Evolutionary conservation across 371 early-diverging fungal genomes (phyloP).

Genomic region (Mortierella sp.): DNA sequence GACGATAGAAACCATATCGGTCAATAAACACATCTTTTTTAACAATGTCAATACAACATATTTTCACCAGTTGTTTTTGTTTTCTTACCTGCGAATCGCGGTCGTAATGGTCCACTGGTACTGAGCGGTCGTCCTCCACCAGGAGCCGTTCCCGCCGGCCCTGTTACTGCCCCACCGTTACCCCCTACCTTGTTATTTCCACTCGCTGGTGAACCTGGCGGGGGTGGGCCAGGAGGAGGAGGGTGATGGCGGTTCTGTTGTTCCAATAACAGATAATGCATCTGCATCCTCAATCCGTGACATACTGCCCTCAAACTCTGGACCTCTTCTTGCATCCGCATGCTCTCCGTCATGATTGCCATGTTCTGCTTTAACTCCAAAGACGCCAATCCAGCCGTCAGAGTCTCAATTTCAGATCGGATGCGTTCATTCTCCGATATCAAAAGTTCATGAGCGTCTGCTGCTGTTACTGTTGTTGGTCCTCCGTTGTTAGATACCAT

Average conservation of each 20-base stretch:
- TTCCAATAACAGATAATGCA: constrained; percentile 74
- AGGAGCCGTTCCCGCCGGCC: background rate
- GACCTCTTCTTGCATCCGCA: constrained; percentile 76
- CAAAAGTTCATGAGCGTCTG: constrained; percentile 51
- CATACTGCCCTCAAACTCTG: constrained; percentile 72
- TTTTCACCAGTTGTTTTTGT: too few relatives aligned
- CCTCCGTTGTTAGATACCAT: constrained; percentile 14
- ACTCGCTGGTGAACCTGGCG: constrained; percentile 22
- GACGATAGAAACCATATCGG: background rate
- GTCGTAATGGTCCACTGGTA: constrained; percentile 29
- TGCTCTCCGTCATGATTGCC: constrained; percentile 76
- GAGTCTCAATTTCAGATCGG: constrained; percentile 67
- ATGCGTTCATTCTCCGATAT: constrained; percentile 66
- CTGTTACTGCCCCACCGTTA: constrained; percentile 11
- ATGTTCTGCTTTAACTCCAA: constrained; percentile 77
- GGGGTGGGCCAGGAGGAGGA: constrained; percentile 28
- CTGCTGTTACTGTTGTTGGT: constrained; percentile 1
- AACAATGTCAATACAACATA: background rate
- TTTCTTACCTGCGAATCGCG: constrained; percentile 37
- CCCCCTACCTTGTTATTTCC: constrained; percentile 8
- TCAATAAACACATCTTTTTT: background rate
- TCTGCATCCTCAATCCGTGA: constrained; percentile 75
- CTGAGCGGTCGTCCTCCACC: constrained; percentile 30
- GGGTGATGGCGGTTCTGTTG: constrained; percentile 48
- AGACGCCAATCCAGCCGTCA: constrained; percentile 67